These are phyloP conservation scores for Biscogniauxia sp. DNA, from an alignment of 2,329 filamentous ascomycete species.

Conservation along the genomic window DNA sequence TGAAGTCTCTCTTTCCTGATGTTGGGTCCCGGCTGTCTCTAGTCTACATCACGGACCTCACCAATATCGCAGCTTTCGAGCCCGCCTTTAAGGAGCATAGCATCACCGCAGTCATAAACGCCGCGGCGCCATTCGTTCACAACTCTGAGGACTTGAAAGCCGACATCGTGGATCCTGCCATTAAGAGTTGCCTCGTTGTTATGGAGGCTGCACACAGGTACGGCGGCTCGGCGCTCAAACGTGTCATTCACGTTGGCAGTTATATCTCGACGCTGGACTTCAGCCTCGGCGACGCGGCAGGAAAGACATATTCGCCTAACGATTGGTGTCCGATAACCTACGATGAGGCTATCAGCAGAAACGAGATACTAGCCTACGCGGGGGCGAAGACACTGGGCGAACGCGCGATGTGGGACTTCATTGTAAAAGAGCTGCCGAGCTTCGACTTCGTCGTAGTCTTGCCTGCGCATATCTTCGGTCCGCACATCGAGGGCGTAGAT, in stretches of 20 bases:
- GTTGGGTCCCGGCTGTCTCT: neutral
- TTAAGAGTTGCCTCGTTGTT: neutral
- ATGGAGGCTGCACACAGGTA: neutral
- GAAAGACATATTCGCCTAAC: neutral
- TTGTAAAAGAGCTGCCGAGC: neutral
- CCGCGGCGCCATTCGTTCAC: neutral
- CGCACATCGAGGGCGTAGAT: neutral
- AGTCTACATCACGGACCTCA: neutral
- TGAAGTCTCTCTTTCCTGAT: neutral
- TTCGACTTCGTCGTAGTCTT: neutral
- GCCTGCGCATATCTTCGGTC: neutral
- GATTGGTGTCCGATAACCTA: neutral
- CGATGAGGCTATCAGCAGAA: neutral
- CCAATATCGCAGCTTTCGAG: neutral
- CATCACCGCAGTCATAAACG: slow-evolving; percentile 1
- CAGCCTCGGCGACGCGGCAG: neutral
- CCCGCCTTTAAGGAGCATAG: neutral
- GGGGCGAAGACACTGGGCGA: neutral
- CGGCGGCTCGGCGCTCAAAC: neutral
- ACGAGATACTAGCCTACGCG: neutral
- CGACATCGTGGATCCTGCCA: slow-evolving; percentile 1
- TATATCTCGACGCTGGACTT: neutral
- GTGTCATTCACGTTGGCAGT: neutral
- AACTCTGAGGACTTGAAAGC: neutral
- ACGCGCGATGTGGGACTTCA: neutral